A percentile compares a stretch with the other conserved stretches of the same genome.
phyloP scores from a whole-genome alignment of 2,329 filamentous ascomycete genomes.

The Berkeleyomyces rouxiae region DNA sequence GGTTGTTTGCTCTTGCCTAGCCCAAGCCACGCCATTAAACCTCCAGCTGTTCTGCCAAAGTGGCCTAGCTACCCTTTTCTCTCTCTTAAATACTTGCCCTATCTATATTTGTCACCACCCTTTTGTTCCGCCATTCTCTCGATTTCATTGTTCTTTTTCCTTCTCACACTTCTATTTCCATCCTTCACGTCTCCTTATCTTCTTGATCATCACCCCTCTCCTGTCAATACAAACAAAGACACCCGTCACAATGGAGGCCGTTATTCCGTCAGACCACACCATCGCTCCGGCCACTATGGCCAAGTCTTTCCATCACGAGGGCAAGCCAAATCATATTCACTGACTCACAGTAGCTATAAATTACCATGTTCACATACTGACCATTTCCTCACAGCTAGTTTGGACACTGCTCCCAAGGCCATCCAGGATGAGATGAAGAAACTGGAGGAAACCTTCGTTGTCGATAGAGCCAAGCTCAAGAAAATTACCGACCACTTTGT shows the following conservation, averaged over 20 bases:
- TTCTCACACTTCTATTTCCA: neutral
- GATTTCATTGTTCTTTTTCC: neutral
- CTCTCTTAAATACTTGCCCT: neutral
- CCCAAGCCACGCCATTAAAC: neutral
- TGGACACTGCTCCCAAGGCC: conserved; percentile 78
- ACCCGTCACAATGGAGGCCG: conserved; percentile 5
- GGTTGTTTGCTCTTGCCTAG: neutral
- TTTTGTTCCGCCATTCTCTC: neutral
- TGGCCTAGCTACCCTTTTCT: neutral
- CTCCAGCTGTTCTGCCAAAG: neutral
- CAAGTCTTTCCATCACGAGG: conserved; percentile 13
- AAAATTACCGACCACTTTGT: conserved; percentile 80
- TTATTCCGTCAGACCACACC: conserved; percentile 11
- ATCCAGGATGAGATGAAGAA: conserved; percentile 63
- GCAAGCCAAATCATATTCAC: conserved; percentile 5
- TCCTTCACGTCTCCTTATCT: neutral
- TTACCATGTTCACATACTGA: neutral
- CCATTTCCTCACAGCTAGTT: conserved; percentile 46
- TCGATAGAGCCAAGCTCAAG: conserved; percentile 68
- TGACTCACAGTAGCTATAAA: neutral
- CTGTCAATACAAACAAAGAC: neutral
- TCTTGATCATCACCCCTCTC: neutral
- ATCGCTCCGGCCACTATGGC: conserved; percentile 12
- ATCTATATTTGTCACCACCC: neutral
- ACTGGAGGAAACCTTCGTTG: conserved; percentile 70